phyloP scores from a whole-genome alignment of 345 rosid genomes.

The Citrus sp. region DNA sequence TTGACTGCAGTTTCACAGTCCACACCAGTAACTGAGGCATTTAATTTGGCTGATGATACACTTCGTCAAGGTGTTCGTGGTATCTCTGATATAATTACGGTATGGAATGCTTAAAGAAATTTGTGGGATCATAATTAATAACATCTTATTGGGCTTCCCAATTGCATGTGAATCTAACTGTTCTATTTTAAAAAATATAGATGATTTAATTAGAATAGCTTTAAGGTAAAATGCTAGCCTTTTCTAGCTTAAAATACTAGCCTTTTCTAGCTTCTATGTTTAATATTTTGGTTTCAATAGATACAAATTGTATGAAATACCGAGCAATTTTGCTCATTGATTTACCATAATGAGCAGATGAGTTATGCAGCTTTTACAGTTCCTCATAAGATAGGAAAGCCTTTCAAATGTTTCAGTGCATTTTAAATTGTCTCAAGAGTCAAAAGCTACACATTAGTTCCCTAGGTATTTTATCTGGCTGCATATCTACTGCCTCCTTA shows the following conservation, averaged over 20 bases:
- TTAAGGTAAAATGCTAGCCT: not conserved
- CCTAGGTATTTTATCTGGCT: not conserved
- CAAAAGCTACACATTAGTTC: not conserved
- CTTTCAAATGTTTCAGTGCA: not conserved
- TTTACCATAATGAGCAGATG: no score
- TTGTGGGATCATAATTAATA: not conserved
- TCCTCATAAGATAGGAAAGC: not conserved
- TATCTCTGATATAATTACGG: constrained; percentile 4
- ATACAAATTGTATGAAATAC: not conserved
- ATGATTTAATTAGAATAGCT: not conserved
- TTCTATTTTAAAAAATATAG: not conserved
- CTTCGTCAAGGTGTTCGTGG: constrained; percentile 93
- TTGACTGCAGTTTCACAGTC: constrained; percentile 79
- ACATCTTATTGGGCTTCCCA: not conserved
- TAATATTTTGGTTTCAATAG: not conserved
- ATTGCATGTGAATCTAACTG: not conserved
- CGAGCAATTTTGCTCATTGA: not conserved
- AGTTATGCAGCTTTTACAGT: no score
- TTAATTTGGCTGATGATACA: constrained; percentile 91
- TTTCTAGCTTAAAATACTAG: no score
- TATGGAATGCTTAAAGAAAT: not conserved
- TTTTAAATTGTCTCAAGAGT: not conserved
- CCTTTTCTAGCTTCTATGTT: not conserved
- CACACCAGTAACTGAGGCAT: constrained; percentile 89
- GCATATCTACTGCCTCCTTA: not conserved